A percentile compares a stretch with the other conserved stretches of the same genome.
These are phyloP conservation scores for Ascocoryne sarcoides DNA, from an alignment of 2,329 filamentous ascomycete genomes.

Conservation along the genomic window DNA sequence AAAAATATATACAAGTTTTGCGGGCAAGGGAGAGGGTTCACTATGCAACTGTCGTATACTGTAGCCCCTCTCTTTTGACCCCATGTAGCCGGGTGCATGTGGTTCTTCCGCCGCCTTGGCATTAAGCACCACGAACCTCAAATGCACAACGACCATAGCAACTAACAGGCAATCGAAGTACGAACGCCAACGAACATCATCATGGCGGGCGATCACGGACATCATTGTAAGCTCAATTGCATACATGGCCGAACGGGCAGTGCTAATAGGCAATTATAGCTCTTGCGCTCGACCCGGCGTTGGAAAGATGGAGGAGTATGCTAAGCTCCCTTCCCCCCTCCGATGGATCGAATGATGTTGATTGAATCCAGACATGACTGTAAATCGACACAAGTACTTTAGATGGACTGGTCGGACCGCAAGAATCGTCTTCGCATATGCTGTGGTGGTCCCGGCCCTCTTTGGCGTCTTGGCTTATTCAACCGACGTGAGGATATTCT, in stretches of 20 bases:
- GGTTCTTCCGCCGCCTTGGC: no score
- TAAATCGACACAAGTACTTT: conserved; percentile 89
- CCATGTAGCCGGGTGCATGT: no score
- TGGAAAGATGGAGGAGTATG: conserved; percentile 47
- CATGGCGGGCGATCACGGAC: conserved; percentile 42
- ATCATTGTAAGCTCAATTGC: conserved; percentile 33
- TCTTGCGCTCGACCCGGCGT: conserved; percentile 36
- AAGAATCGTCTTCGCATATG: conserved; percentile 69
- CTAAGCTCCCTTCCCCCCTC: conserved; percentile 9
- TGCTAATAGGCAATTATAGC: conserved; percentile 17
- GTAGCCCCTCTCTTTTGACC: no score
- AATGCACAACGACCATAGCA: conserved; percentile 2
- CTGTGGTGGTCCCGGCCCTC: conserved; percentile 60
- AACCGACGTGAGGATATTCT: conserved; percentile 64
- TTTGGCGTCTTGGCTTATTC: conserved; percentile 66
- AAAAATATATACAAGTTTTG: no score
- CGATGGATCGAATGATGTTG: conserved; percentile 4
- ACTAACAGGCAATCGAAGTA: conserved; percentile 8
- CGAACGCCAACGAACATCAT: conserved; percentile 20
- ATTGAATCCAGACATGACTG: conserved; percentile 58
- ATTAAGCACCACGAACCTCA: conserved; percentile 8
- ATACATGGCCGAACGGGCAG: no score
- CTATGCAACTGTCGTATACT: no score
- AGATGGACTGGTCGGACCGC: conserved; percentile 83
- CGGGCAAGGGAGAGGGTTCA: no score